A percentile compares a stretch with the other conserved stretches of the same genome.
Evolutionary conservation across 2,329 filamentous ascomycete genomes (phyloP).

Genomic region (Colletotrichum tofieldiae): DNA sequence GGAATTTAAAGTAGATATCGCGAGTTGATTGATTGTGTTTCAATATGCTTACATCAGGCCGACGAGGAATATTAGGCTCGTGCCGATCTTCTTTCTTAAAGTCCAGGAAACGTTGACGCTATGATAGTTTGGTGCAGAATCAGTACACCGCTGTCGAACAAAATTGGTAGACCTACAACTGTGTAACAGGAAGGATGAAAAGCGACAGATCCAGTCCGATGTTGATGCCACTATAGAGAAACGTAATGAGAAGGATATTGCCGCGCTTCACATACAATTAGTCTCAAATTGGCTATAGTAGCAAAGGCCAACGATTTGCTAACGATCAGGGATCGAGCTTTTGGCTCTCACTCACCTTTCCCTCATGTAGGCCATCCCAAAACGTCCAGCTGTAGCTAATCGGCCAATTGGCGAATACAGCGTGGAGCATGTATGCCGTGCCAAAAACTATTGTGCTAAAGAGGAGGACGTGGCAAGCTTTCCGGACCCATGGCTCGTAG

Average conservation of each 20-base stretch:
- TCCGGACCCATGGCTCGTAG: slow-evolving; percentile 2
- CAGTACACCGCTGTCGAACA: background rate
- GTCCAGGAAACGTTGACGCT: background rate
- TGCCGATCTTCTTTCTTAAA: background rate
- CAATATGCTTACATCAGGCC: background rate
- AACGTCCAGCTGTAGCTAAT: slow-evolving; percentile 6
- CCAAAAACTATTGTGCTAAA: background rate
- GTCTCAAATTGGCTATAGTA: background rate
- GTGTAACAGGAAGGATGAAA: background rate
- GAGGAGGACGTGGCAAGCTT: background rate
- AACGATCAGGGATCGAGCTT: background rate
- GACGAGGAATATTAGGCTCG: slow-evolving; percentile 3
- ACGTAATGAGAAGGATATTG: background rate
- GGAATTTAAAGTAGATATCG: too few relatives aligned
- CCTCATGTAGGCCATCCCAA: slow-evolving; percentile 2
- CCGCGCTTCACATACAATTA: background rate
- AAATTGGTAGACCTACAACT: background rate
- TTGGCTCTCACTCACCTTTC: background rate
- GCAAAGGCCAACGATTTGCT: background rate
- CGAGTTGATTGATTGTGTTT: too few relatives aligned
- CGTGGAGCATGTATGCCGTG: background rate
- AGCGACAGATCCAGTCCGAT: background rate
- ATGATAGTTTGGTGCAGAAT: background rate
- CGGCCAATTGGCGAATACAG: background rate
- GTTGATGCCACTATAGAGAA: background rate